phyloP scores from a whole-genome alignment of 108 stramenopile species.

The Cylindrotheca closterium region DNA sequence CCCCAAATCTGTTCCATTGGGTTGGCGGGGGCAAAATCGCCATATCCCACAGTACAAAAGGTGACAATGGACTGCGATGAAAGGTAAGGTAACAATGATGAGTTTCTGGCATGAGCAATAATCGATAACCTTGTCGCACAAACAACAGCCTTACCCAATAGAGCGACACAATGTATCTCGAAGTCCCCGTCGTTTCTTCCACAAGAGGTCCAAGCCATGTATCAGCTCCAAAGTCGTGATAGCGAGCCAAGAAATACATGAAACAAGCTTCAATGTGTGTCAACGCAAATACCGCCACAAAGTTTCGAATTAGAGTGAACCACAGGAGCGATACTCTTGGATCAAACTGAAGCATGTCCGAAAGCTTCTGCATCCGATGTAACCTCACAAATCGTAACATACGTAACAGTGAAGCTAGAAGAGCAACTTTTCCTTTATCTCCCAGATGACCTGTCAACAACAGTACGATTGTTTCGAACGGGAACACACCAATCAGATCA shows the following conservation, averaged over 20 bases:
- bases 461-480: conserved; percentile 45
- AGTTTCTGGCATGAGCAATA: too few species aligned
- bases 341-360: conserved; percentile 46
- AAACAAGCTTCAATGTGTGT: conserved; percentile 54
- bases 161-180: conserved; percentile 12
- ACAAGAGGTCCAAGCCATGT: conserved; percentile 50
- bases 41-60: conserved; percentile 60
- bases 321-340: conserved; percentile 41
- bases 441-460: conserved; percentile 32
- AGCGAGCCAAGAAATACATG: conserved; percentile 63
- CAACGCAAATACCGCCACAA: conserved; percentile 41
- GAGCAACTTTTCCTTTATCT: conserved; percentile 2
- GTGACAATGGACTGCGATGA: too few species aligned
- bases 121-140: too few species aligned
- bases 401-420: conserved; percentile 34
- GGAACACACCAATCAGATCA: conserved; percentile 61
- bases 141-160: conserved; percentile 47
- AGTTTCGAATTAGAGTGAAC: conserved; percentile 57
- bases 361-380: conserved; percentile 46
- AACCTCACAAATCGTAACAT: conserved; percentile 47
- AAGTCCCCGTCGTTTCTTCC: not conserved
- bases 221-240: conserved; percentile 38
- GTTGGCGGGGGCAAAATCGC: conserved; percentile 58
- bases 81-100: too few species aligned
- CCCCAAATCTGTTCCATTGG: conserved; percentile 42